These are phyloP conservation scores for Flammula alnicola DNA, from an alignment of 1,284 basidiomycete species.

Conservation along the genomic window DNA sequence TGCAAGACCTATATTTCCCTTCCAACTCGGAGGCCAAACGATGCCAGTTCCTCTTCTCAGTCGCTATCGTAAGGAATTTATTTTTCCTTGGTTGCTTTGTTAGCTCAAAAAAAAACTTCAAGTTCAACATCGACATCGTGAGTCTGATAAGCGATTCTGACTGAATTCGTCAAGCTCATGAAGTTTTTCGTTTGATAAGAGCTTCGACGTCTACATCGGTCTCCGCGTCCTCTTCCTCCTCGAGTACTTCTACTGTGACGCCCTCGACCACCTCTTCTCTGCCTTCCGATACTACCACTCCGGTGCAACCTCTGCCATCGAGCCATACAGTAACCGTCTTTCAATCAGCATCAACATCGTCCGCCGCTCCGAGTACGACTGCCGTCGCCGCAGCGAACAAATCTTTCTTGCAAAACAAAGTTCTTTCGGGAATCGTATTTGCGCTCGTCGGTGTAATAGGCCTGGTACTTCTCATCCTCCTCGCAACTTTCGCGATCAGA, in stretches of 20 bases:
- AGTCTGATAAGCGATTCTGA: not conserved
- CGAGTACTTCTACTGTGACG: constrained; percentile 15
- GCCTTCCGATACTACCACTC: not conserved
- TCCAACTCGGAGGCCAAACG: constrained; percentile 2
- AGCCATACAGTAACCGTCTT: constrained; percentile 23
- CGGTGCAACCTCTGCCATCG: constrained; percentile 3
- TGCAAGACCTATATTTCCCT: constrained; percentile 2
- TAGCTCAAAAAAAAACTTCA: not conserved
- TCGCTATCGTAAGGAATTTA: constrained; percentile 2
- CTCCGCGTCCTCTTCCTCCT: constrained; percentile 14
- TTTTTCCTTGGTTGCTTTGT: not conserved
- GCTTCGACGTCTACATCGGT: constrained; percentile 13
- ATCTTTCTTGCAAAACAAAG: constrained; percentile 66
- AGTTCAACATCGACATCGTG: constrained; percentile 9
- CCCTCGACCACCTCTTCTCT: constrained; percentile 1
- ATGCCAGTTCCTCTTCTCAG: constrained; percentile 1
- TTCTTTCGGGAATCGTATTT: constrained; percentile 61
- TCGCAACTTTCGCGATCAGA: constrained; percentile 54
- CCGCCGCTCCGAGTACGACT: constrained; percentile 16
- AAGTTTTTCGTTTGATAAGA: not conserved
- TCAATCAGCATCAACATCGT: constrained; percentile 10
- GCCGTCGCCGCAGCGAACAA: constrained; percentile 26
- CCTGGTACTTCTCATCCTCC: constrained; percentile 49
- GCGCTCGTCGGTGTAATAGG: constrained; percentile 54
- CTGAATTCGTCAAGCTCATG: not conserved